Conservation (phyloP, 768 basidiomycete genomes). For the Clitopilus hobsonii region DNA sequence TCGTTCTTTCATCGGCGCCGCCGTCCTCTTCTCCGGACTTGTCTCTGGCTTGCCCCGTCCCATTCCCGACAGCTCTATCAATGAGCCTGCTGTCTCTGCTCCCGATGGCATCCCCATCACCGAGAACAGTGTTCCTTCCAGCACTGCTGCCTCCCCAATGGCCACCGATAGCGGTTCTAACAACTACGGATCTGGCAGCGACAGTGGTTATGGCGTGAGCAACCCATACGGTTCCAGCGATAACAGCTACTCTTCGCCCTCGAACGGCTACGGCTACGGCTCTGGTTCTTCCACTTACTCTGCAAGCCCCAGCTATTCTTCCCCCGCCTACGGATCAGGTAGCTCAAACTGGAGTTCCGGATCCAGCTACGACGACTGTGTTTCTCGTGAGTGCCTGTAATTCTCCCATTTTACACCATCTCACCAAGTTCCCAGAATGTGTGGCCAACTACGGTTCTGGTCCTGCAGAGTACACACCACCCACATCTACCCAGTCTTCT, state of each 20-base stretch:
- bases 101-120: slow-evolving; percentile 41
- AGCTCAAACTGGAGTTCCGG: slow-evolving; percentile 46
- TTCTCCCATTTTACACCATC: neutral
- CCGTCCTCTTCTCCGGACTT: slow-evolving; percentile 48
- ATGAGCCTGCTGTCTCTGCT: slow-evolving; percentile 38
- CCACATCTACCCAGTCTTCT: slow-evolving; percentile 24
- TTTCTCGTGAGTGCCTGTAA: slow-evolving; percentile 50
- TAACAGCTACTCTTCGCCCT: too few species aligned
- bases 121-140: slow-evolving; percentile 27
- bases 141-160: slow-evolving; percentile 2
- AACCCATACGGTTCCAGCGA: slow-evolving; percentile 9
- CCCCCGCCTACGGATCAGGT: slow-evolving; percentile 61
- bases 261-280: too few species aligned
- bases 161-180: slow-evolving; percentile 12
- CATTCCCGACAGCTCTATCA: slow-evolving; percentile 26
- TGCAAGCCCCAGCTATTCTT: slow-evolving; percentile 26
- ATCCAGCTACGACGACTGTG: slow-evolving; percentile 61
- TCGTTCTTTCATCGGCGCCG: slow-evolving; percentile 48
- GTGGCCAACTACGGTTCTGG: slow-evolving; percentile 50
- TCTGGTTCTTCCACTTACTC: slow-evolving; percentile 21
- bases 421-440: slow-evolving; percentile 44
- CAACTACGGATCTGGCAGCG: slow-evolving; percentile 16
- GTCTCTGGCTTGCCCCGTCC: slow-evolving; percentile 44
- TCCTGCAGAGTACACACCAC: slow-evolving; percentile 28
- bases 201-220: slow-evolving; percentile 8